phyloP scores from a whole-genome alignment of 768 basidiomycete genomes.

The Tylopilus plumbeoviolaceoides region DNA sequence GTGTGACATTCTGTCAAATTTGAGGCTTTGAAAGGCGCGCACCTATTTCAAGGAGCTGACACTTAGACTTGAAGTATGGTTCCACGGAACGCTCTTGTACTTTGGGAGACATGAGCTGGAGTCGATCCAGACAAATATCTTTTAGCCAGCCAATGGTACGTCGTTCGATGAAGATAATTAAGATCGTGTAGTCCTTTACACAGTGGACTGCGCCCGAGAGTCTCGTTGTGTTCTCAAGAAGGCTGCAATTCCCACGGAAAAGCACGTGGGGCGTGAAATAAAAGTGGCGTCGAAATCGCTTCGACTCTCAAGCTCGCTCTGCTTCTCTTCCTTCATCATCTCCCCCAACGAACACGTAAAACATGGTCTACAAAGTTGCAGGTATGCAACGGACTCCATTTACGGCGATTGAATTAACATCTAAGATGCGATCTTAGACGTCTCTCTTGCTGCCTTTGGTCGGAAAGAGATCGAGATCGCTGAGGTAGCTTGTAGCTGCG shows the following conservation, averaged over 20 bases:
- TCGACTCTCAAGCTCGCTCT: constrained; percentile 15
- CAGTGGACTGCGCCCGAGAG: neutral
- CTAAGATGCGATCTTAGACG: constrained; percentile 44
- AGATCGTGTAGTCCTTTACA: neutral
- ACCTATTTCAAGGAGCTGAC: constrained; percentile 62
- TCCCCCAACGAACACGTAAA: constrained; percentile 14
- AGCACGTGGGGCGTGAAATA: constrained; percentile 31
- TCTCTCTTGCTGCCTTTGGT: constrained; percentile 98
- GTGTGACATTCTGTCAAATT: neutral
- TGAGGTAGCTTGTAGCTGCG: constrained; percentile 57
- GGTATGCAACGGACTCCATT: constrained; percentile 40
- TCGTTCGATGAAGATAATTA: neutral
- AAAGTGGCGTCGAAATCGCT: constrained; percentile 24
- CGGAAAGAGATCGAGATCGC: constrained; percentile 99
- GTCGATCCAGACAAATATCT: neutral
- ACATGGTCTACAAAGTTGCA: constrained; percentile 88
- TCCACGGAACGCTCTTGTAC: neutral
- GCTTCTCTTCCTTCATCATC: constrained; percentile 26
- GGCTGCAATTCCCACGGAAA: constrained; percentile 22
- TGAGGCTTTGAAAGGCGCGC: neutral
- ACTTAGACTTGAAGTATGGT: constrained; percentile 32
- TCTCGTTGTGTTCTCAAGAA: constrained; percentile 10
- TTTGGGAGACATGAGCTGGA: constrained; percentile 3
- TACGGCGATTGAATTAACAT: neutral
- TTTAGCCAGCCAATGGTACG: neutral